phyloP scores from a whole-genome alignment of 2,329 filamentous ascomycete genomes.

The Fusarium protoensiforme region DNA sequence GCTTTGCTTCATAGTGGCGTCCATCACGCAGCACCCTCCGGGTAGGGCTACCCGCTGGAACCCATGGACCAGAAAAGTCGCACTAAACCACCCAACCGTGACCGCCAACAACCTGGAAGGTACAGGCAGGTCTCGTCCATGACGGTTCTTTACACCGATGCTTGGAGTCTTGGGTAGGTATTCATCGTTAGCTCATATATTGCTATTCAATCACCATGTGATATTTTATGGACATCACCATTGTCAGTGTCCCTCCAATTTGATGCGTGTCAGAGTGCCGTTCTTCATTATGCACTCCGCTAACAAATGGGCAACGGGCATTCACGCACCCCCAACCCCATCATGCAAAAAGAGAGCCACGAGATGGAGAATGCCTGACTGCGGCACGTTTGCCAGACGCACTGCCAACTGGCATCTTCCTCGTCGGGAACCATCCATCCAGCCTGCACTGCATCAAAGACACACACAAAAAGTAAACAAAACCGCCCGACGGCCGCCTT shows the following conservation, averaged over 20 bases:
- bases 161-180: background rate
- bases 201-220: background rate
- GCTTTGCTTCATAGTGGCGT: conserved; percentile 28
- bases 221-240: background rate
- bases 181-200: background rate
- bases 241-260: background rate
- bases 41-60: conserved; percentile 11
- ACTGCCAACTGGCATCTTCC: conserved; percentile 19
- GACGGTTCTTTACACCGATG: background rate
- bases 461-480: conserved; percentile 7
- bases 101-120: conserved; percentile 4
- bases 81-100: conserved; percentile 14
- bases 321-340: background rate
- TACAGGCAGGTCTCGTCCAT: background rate
- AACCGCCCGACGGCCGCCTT: background rate
- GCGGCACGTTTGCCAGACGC: conserved; percentile 8
- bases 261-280: background rate
- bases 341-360: conserved; percentile 1
- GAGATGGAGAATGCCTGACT: background rate
- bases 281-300: conserved; percentile 1
- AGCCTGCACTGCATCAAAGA: background rate
- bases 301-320: background rate
- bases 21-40: conserved; percentile 15
- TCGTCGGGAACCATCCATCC: background rate
- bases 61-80: conserved; percentile 11